phyloP scores from a whole-genome alignment of 345 rosid species.

The Aurinia saxatilis region DNA sequence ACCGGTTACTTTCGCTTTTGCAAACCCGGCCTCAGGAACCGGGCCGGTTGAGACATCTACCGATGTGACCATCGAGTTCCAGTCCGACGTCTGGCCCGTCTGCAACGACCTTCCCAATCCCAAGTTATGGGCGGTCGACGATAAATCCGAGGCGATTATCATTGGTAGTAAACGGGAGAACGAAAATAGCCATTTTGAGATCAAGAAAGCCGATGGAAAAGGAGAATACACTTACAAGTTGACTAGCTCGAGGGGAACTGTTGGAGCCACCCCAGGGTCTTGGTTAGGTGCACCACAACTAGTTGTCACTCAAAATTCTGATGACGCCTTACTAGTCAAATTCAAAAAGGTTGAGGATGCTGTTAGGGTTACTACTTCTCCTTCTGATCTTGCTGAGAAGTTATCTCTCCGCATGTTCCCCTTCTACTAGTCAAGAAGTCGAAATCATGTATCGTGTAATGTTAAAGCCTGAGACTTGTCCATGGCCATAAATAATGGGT shows the following conservation, averaged over 20 bases:
- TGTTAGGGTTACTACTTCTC: not conserved
- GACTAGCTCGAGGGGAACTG: not conserved
- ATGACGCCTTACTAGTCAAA: not conserved
- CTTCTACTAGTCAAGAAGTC: not conserved
- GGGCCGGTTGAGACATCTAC: too few species aligned
- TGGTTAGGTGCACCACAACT: not conserved
- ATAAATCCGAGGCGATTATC: not conserved
- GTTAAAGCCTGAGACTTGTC: not conserved
- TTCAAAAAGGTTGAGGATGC: not conserved
- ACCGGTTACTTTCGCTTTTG: not conserved
- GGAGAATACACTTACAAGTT: constrained; percentile 9
- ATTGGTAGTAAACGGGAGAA: not conserved
- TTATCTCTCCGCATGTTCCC: not conserved
- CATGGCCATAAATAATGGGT: not conserved
- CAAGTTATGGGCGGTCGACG: constrained; percentile 1
- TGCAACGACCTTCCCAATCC: constrained; percentile 13
- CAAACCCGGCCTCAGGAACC: too few species aligned
- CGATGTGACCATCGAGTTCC: not conserved
- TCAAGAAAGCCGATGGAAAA: not conserved
- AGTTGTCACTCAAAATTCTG: not conserved
- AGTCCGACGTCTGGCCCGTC: not conserved
- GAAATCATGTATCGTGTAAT: not conserved
- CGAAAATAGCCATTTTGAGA: not conserved
- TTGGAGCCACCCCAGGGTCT: not conserved
- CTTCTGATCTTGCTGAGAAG: not conserved